These are phyloP conservation scores for Elaphomyces granulatus DNA, from an alignment of 495 filamentous ascomycete genomes.

Conservation along the genomic window DNA sequence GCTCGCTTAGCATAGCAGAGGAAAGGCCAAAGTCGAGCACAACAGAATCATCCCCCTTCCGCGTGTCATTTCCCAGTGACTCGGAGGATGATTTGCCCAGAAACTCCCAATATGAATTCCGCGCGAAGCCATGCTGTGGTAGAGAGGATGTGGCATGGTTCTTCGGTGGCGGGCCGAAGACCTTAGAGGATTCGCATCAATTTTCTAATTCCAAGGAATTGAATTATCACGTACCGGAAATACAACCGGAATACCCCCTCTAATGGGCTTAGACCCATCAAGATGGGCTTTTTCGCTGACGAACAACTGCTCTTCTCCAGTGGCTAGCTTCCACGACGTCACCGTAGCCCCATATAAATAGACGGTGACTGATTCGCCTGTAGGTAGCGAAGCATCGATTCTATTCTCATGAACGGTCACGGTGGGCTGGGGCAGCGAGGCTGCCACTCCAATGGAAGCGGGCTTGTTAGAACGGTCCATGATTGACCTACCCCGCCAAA, in stretches of 20 bases:
- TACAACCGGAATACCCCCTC: slow-evolving; percentile 72
- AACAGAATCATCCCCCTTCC: slow-evolving; percentile 44
- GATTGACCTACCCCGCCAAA: slow-evolving; percentile 8
- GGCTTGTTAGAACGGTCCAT: slow-evolving; percentile 81
- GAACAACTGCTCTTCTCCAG: slow-evolving; percentile 77
- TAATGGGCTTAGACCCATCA: slow-evolving; percentile 49
- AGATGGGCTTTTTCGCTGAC: slow-evolving; percentile 59
- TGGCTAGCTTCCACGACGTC: slow-evolving; percentile 73
- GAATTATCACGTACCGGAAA: slow-evolving; percentile 70
- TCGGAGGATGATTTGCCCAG: slow-evolving; percentile 53
- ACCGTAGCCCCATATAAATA: slow-evolving; percentile 88
- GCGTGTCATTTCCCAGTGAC: slow-evolving; percentile 34
- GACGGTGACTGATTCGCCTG: slow-evolving; percentile 72
- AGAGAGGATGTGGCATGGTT: slow-evolving; percentile 58
- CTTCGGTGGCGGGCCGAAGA: slow-evolving; percentile 71
- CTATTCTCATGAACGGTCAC: slow-evolving; percentile 54
- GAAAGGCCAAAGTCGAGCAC: slow-evolving; percentile 93
- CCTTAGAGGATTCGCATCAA: too few species aligned
- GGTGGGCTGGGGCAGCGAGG: slow-evolving; percentile 46
- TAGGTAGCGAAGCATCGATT: slow-evolving; percentile 61
- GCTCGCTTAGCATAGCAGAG: slow-evolving; percentile 48
- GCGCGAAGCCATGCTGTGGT: slow-evolving; percentile 93
- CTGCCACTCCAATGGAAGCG: slow-evolving; percentile 54
- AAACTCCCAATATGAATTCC: slow-evolving; percentile 56
- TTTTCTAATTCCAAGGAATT: too few species aligned